These are phyloP conservation scores for Echinochloa phyllopogon DNA, from an alignment of 176 grass and related monocot species.

Conservation along the genomic window DNA sequence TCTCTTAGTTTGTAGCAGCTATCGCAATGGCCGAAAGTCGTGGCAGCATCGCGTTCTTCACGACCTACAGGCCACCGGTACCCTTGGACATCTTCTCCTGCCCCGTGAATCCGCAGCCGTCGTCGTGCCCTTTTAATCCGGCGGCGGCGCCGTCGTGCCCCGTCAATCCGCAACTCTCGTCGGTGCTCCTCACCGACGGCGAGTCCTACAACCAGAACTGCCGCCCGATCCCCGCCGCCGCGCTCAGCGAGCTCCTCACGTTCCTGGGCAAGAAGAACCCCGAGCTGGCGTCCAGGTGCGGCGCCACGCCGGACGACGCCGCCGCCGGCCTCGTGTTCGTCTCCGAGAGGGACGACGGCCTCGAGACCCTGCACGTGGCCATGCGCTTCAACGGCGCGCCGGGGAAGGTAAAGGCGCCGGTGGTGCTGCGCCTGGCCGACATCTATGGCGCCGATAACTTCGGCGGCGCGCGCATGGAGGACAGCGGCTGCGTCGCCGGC, in stretches of 20 bases:
- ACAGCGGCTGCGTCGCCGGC: conserved; percentile 20
- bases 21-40: not conserved
- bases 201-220: conserved; percentile 52
- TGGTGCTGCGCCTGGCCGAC: conserved; percentile 21
- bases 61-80: conserved; percentile 47
- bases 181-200: conserved; percentile 40
- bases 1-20: too few relatives aligned
- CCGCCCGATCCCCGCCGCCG: not conserved
- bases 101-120: not conserved
- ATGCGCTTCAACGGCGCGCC: not conserved
- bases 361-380: conserved; percentile 53
- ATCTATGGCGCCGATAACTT: conserved; percentile 14
- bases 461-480: conserved; percentile 39
- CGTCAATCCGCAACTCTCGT: not conserved
- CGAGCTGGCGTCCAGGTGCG: conserved; percentile 30
- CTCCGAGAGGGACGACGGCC: conserved; percentile 48
- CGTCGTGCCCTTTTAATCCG: too few relatives aligned
- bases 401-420: conserved; percentile 7
- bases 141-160: not conserved
- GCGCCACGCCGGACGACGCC: conserved; percentile 39
- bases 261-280: conserved; percentile 17
- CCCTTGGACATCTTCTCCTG: conserved; percentile 56
- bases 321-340: conserved; percentile 41
- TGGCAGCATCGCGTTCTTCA: conserved; percentile 60
- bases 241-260: conserved; percentile 3